phyloP scores from a whole-genome alignment of 169 alveolate genomes.

The Plasmodium falciparum region DNA sequence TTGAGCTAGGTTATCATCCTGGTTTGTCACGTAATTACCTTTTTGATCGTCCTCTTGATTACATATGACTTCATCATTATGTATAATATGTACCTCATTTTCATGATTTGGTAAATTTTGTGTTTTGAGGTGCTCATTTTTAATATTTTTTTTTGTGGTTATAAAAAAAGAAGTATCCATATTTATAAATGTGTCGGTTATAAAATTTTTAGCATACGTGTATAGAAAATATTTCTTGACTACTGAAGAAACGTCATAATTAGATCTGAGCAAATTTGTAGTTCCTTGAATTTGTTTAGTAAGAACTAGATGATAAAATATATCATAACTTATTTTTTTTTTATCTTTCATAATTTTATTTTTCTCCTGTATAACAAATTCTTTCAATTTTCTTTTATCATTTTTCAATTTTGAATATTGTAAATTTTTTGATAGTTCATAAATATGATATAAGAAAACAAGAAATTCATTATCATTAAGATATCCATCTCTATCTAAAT shows the following conservation, averaged over 20 bases:
- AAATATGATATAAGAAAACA: slow-evolving; percentile 77
- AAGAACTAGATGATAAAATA: slow-evolving; percentile 28
- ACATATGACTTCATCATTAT: too few relatives aligned
- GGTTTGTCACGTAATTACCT: too few relatives aligned
- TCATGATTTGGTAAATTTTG: too few relatives aligned
- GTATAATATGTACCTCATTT: too few relatives aligned
- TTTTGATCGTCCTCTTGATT: too few relatives aligned
- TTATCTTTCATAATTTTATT: slow-evolving; percentile 31
- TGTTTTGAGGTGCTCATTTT: not conserved
- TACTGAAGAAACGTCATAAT: slow-evolving; percentile 77
- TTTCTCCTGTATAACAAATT: slow-evolving; percentile 25
- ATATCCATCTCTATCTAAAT: slow-evolving; percentile 80
- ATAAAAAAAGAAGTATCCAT: slow-evolving; percentile 7
- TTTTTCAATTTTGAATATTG: slow-evolving; percentile 11
- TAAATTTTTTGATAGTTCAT: slow-evolving; percentile 62
- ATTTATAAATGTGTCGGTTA: slow-evolving; percentile 8
- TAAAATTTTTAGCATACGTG: slow-evolving; percentile 68
- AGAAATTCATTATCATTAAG: slow-evolving; percentile 62
- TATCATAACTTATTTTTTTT: slow-evolving; percentile 50
- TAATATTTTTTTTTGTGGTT: not conserved
- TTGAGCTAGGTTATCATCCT: too few relatives aligned
- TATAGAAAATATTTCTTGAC: slow-evolving; percentile 71
- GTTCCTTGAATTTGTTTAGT: slow-evolving; percentile 69
- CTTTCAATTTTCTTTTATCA: slow-evolving; percentile 28
- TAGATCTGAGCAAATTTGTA: slow-evolving; percentile 76